Evolutionary conservation across 768 basidiomycete species (phyloP).

Genomic region (Termitomyces sp.): DNA sequence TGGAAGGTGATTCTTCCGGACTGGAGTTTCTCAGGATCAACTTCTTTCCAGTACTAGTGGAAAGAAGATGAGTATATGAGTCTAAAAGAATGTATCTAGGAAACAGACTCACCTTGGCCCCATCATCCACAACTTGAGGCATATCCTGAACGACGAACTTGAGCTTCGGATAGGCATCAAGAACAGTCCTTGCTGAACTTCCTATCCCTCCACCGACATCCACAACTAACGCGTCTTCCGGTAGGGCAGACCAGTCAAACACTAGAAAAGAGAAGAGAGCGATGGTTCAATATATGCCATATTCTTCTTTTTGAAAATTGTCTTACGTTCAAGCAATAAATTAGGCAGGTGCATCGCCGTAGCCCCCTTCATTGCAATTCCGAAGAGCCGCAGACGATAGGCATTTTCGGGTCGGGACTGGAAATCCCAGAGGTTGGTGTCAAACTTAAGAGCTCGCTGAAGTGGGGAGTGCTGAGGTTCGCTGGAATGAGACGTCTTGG

Average conservation of each 20-base stretch:
- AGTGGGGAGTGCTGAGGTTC: constrained; percentile 19
- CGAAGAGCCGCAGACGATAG: constrained; percentile 24
- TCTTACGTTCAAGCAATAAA: constrained; percentile 19
- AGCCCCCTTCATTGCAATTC: constrained; percentile 24
- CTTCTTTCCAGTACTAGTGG: constrained; percentile 16
- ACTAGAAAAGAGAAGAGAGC: constrained; percentile 28
- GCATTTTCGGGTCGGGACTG: constrained; percentile 21
- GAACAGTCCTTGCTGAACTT: constrained; percentile 20
- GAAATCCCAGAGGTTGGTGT: constrained; percentile 20
- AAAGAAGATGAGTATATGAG: not conserved
- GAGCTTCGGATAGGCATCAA: constrained; percentile 18
- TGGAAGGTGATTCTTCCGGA: constrained; percentile 25
- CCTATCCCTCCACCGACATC: constrained; percentile 72
- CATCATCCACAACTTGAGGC: constrained; percentile 22
- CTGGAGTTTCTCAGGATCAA: constrained; percentile 22
- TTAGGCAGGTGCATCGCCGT: constrained; percentile 16
- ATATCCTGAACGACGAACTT: constrained; percentile 58
- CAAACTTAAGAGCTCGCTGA: constrained; percentile 17
- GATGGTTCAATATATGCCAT: not conserved
- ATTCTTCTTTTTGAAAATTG: not conserved
- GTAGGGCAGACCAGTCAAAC: constrained; percentile 52
- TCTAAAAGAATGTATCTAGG: not conserved
- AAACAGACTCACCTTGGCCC: not conserved
- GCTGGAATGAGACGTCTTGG: constrained; percentile 16
- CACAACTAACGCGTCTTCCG: constrained; percentile 45